A percentile compares a stretch with the other conserved stretches of the same genome.
These are phyloP conservation scores for Melaleuca quinquenervia DNA, from an alignment of 345 rosid genomes.

Conservation along the genomic window DNA sequence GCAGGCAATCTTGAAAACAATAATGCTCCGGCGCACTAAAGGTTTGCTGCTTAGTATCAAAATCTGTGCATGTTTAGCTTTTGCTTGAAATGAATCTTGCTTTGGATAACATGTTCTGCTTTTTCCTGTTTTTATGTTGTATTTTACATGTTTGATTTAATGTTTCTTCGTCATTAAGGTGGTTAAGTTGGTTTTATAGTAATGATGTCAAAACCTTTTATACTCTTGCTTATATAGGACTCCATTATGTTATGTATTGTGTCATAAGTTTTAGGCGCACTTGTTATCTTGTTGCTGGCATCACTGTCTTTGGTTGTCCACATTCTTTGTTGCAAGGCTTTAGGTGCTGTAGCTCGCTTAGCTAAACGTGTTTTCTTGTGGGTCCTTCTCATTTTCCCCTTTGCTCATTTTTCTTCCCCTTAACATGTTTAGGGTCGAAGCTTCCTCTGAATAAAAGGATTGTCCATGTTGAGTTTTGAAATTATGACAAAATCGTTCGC, in stretches of 20 bases:
- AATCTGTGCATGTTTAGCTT: not conserved
- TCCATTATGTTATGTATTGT: not conserved
- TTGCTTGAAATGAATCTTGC: not conserved
- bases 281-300: not conserved
- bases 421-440: not conserved
- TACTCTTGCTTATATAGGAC: not conserved
- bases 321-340: not conserved
- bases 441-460: not conserved
- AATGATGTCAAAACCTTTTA: not conserved
- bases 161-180: not conserved
- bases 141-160: not conserved
- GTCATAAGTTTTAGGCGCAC: not conserved
- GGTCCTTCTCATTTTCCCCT: not conserved
- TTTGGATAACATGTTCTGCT: not conserved
- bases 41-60: slow-evolving; percentile 18
- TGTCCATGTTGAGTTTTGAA: not conserved
- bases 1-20: slow-evolving; percentile 78
- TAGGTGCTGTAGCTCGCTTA: not conserved
- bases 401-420: not conserved
- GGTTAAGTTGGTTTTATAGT: not conserved
- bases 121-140: not conserved
- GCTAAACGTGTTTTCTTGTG: not conserved
- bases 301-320: not conserved
- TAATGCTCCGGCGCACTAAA: slow-evolving; percentile 98
- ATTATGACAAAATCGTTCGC: not conserved